Evolutionary conservation across 768 basidiomycete genomes (phyloP), one percentile per base, ranked within the genome.

Genomic region (Kockovaella imperatae): DNA sequence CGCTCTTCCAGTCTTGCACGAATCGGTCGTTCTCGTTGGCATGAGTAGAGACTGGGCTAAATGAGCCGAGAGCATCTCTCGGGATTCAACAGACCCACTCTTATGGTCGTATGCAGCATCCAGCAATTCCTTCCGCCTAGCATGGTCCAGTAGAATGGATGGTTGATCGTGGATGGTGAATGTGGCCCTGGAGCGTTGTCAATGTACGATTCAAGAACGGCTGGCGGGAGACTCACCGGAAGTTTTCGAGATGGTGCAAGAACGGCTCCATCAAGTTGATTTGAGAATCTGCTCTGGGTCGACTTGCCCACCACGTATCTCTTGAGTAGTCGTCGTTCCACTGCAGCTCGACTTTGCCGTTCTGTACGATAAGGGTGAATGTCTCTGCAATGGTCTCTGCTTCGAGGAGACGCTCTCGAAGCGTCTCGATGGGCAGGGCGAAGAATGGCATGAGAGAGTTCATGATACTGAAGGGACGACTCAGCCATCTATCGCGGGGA

Each of bases 241-340:
- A 70, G 39, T 59, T 59, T 5, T 50, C 54, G 4, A 73, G 35
- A 38, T 57, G 34, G 10, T 52, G 54, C 34, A 71, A 45, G 56
- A 73, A 73, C 20, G 68, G 68, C 46, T 71, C 70, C 68, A 73
- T 69, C 50, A 73, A 45, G 43, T 73, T 73, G 62, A 70, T 67
- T 52, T 73, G 71, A 20, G 55, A 55, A 51, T 73, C 71, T n/a
- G 71, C 71, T 42, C 71, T 49, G 4, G 66, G 58, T 47, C 71
- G 23, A 41, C 63, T 62, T 5, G 67, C 66, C 66, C 68, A 70
- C 69, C 69, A 73, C 4, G 57, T 63, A 49, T 73, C 69, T 38
- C 71, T 44, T 2, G 70, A 66, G 35, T 73, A 71, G 34, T 71
- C 66, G 47, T 73, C 71, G 53, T 73, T 73, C 71, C 71, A 73